Base-by-base conservation (phyloP, 1,139 yeast species). In the Candida sojae region DNA sequence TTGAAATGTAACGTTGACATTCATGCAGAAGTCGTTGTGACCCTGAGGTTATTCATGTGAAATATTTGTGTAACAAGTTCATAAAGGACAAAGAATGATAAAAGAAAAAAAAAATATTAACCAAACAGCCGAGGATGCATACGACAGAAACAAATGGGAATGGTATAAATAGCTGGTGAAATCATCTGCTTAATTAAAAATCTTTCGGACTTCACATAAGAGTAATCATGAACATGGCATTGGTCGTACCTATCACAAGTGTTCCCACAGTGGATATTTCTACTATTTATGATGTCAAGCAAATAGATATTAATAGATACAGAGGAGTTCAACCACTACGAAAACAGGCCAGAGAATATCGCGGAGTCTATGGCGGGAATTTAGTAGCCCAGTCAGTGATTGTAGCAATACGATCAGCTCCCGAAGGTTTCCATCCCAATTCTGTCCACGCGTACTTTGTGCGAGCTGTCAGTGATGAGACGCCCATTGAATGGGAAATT, bases 321-420 rank as follows among this genome's bases (percentile, higher is more conserved):
- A 43, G 45, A 12, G 66, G 68, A 6, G 54, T 54, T 21, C 43
- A 48, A 31, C 67, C 69, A 0, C 57, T 70, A 26, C 38, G 47
- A 12, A 69, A 68, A 50, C 71, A 72, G 0, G 51, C 51, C 7
- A 55, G 60, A 2, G 48, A 45, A 1, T 52, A 65, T 5, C 53
- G 67, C 10, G 73, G 73, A 2, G 73, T 58, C 0, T 71, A 60
- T 47, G 75, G 75, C 7, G 76, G 75, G 0, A 61, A 59, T 41
- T 49, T 70, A 13, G 68, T 63, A 6, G 74, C 66, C 7, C 76
- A 71, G 53, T 73, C 73, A 6, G 45, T 71, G 13, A 47, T 68
- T 32, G 73, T 64, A 11, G 74, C 71, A 6, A 60, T 68, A 17
- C 49, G 53, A 41, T 56, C 67, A 10, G 51, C 62, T 3, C 64